phyloP scores from a whole-genome alignment of 495 filamentous ascomycete species.

The Neurospora discreta region DNA sequence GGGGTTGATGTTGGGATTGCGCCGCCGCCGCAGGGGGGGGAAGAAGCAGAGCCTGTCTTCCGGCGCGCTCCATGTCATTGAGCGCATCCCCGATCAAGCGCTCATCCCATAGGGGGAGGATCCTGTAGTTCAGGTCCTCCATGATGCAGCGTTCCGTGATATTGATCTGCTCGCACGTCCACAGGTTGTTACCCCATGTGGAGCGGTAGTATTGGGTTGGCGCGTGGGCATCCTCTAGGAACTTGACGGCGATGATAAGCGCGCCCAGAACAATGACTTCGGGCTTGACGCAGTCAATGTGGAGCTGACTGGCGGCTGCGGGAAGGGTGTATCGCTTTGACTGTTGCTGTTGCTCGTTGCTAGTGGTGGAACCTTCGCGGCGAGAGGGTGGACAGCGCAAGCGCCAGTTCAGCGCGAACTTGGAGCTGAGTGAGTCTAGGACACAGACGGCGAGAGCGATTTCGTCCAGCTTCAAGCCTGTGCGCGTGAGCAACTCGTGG shows the following conservation, averaged over 20 bases:
- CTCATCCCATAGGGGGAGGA: slow-evolving; percentile 39
- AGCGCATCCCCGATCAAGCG: slow-evolving; percentile 36
- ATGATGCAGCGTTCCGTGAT: slow-evolving; percentile 43
- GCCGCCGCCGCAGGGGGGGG: slow-evolving; percentile 4
- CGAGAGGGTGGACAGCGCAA: slow-evolving; percentile 33
- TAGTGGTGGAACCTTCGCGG: slow-evolving; percentile 3
- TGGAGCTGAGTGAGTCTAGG: slow-evolving; percentile 42
- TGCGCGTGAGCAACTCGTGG: slow-evolving; percentile 39
- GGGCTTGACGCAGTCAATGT: slow-evolving; percentile 43
- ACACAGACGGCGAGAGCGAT: slow-evolving; percentile 44
- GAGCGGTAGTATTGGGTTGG: slow-evolving; percentile 31
- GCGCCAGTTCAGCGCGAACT: slow-evolving; percentile 43
- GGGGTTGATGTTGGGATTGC: slow-evolving; percentile 1
- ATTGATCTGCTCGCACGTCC: slow-evolving; percentile 44
- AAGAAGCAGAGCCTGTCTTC: slow-evolving; percentile 20
- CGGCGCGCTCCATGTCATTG: slow-evolving; percentile 43
- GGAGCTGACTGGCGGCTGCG: slow-evolving; percentile 20
- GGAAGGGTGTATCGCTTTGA: slow-evolving; percentile 37
- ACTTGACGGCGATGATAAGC: slow-evolving; percentile 41
- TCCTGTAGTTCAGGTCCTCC: slow-evolving; percentile 41
- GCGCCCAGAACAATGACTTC: slow-evolving; percentile 41
- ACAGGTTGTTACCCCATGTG: slow-evolving; percentile 35
- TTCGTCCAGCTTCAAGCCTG: slow-evolving; percentile 37
- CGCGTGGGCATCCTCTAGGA: slow-evolving; percentile 37
- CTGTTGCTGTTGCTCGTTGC: background rate